phyloP scores from a whole-genome alignment of 2,329 filamentous ascomycete genomes.

The Aspergillus hiratsukae region DNA sequence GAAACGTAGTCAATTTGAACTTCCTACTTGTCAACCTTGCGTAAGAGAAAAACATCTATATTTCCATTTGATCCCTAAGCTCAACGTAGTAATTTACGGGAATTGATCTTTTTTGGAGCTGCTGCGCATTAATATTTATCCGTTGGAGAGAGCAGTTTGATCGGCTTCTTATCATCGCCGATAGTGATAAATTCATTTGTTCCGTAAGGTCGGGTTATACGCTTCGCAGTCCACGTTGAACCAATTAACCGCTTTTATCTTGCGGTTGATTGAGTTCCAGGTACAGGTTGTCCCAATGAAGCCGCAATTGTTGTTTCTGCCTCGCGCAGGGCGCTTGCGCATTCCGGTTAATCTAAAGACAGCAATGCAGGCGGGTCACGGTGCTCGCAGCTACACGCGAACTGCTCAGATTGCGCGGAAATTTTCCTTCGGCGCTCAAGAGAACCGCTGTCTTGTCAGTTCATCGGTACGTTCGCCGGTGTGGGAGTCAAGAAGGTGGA shows the following conservation, averaged over 20 bases:
- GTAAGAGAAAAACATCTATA: not conserved
- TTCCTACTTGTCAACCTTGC: not conserved
- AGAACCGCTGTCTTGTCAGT: constrained; percentile 12
- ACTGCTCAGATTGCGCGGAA: constrained; percentile 16
- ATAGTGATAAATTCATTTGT: not conserved
- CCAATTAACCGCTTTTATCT: not conserved
- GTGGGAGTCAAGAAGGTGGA: constrained; percentile 30
- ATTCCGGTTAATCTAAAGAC: constrained; percentile 5
- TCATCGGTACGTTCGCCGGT: not conserved
- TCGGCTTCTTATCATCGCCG: constrained; percentile 17
- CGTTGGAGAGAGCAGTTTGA: constrained; percentile 8
- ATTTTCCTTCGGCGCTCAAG: constrained; percentile 9
- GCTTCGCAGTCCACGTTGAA: not conserved
- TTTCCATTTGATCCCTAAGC: not conserved
- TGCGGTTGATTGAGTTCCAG: constrained; percentile 4
- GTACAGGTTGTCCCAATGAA: constrained; percentile 21
- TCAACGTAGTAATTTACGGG: not conserved
- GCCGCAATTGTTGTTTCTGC: constrained; percentile 18
- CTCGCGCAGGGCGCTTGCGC: constrained; percentile 20
- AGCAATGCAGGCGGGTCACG: constrained; percentile 12
- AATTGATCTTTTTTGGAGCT: not conserved
- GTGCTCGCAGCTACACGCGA: constrained; percentile 22
- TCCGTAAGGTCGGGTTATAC: not conserved
- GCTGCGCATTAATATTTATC: constrained; percentile 23
- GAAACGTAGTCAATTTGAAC: not conserved